These are phyloP conservation scores for Zanthoxylum bungeanum DNA, from an alignment of 345 rosid species.

Conservation along the genomic window DNA sequence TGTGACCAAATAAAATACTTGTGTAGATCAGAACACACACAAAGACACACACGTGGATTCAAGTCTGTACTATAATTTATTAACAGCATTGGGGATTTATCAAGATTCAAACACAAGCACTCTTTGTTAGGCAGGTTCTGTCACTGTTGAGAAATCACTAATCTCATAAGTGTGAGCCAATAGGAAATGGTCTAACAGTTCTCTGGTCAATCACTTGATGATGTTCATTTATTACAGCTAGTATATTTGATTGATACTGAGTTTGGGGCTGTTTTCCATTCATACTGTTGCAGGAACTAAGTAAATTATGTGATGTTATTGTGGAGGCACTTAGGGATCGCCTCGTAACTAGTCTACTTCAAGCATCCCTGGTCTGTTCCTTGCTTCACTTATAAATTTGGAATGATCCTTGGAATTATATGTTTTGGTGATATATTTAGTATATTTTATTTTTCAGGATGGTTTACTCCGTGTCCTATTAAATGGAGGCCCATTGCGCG, in stretches of 20 bases:
- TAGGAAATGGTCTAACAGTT: neutral
- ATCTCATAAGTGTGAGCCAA: neutral
- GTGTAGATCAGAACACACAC: neutral
- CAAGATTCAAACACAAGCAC: neutral
- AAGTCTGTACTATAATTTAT: neutral
- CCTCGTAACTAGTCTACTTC: conserved; percentile 89
- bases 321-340: conserved; percentile 93
- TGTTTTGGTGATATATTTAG: conserved; percentile 9
- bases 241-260: conserved; percentile 4
- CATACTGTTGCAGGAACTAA: conserved; percentile 65
- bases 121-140: neutral
- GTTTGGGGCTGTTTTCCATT: conserved; percentile 5
- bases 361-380: conserved; percentile 77
- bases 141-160: neutral
- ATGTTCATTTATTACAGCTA: neutral
- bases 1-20: neutral
- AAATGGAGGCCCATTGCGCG: conserved; percentile 82
- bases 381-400: conserved; percentile 10
- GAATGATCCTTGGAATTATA: conserved; percentile 12
- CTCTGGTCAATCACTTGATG: neutral
- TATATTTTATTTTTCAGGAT: conserved; percentile 47
- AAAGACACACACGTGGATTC: neutral
- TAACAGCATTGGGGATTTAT: neutral
- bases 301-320: conserved; percentile 74
- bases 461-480: conserved; percentile 82